A percentile compares a stretch with the other conserved stretches of the same genome.
Conservation (phyloP, 441 rosid genomes). For the Erysimum cheiri region DNA sequence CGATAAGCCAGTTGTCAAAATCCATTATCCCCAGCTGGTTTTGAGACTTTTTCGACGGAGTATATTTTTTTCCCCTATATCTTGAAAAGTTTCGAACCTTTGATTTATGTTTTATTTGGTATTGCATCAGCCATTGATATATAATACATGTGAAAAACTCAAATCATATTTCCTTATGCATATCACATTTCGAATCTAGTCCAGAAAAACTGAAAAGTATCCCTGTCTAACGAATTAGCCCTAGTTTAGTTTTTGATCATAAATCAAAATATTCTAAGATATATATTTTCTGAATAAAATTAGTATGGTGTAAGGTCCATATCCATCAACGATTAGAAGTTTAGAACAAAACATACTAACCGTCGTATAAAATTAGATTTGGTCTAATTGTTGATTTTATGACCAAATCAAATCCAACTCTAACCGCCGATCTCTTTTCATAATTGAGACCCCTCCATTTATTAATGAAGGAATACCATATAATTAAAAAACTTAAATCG, state of each 20-base stretch:
- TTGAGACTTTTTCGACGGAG: background rate
- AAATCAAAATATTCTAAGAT: background rate
- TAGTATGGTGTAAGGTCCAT: conserved; percentile 17
- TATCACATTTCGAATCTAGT: background rate
- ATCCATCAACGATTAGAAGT: conserved; percentile 5
- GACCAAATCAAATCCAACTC: conserved; percentile 38
- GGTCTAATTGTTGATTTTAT: conserved; percentile 6
- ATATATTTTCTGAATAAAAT: background rate
- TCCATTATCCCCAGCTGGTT: background rate
- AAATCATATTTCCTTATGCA: background rate
- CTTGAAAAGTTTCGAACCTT: background rate
- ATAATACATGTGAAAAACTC: background rate
- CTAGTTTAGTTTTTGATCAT: background rate
- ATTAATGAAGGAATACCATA: conserved; percentile 7
- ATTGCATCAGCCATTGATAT: background rate
- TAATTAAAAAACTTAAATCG: background rate
- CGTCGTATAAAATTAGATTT: background rate
- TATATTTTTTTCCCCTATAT: background rate
- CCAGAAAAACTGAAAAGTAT: background rate
- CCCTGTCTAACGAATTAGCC: background rate
- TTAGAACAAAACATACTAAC: background rate
- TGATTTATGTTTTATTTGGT: background rate
- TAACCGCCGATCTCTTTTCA: conserved; percentile 23
- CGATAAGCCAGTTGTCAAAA: background rate
- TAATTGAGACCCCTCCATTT: conserved; percentile 17